Percentiles rank a stretch among this genome's conserved stretches.
phyloP scores from a whole-genome alignment of 345 rosid species.

The Orychophragmus violaceus region DNA sequence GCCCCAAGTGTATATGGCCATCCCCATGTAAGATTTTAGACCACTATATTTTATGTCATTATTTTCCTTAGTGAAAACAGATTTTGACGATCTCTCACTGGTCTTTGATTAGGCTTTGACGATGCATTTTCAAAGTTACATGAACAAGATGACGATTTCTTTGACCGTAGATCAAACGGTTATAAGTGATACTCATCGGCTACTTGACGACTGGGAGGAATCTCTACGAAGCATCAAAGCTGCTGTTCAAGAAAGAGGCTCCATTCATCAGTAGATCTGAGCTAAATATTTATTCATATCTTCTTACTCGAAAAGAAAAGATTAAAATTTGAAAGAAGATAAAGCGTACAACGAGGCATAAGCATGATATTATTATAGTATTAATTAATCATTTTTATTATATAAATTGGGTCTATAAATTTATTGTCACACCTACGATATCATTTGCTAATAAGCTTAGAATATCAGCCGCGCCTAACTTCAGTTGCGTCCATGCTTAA shows the following conservation, averaged over 20 bases:
- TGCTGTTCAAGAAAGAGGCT: slow-evolving; percentile 11
- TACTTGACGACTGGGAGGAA: slow-evolving; percentile 48
- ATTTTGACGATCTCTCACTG: neutral
- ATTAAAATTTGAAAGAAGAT: neutral
- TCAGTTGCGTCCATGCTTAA: too few species aligned
- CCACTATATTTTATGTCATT: neutral
- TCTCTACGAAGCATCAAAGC: slow-evolving; percentile 43
- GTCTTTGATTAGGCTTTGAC: slow-evolving; percentile 49
- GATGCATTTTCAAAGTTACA: too few species aligned
- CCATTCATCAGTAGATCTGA: too few species aligned
- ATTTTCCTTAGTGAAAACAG: neutral
- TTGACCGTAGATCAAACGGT: slow-evolving; percentile 60
- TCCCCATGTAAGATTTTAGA: slow-evolving; percentile 33
- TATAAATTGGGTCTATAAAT: neutral
- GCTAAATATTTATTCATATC: too few species aligned
- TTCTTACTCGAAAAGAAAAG: neutral
- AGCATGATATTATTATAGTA: neutral
- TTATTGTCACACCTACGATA: neutral
- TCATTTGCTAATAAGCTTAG: neutral
- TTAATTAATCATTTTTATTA: neutral
- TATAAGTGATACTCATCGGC: slow-evolving; percentile 58
- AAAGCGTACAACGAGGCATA: neutral
- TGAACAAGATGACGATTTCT: slow-evolving; percentile 56
- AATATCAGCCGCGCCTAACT: neutral
- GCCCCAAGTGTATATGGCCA: slow-evolving; percentile 62